Percentiles rank a stretch among this genome's conserved stretches.
phyloP scores from a whole-genome alignment of 2,329 filamentous ascomycete species.

The Acephala macrosclerotiorum region DNA sequence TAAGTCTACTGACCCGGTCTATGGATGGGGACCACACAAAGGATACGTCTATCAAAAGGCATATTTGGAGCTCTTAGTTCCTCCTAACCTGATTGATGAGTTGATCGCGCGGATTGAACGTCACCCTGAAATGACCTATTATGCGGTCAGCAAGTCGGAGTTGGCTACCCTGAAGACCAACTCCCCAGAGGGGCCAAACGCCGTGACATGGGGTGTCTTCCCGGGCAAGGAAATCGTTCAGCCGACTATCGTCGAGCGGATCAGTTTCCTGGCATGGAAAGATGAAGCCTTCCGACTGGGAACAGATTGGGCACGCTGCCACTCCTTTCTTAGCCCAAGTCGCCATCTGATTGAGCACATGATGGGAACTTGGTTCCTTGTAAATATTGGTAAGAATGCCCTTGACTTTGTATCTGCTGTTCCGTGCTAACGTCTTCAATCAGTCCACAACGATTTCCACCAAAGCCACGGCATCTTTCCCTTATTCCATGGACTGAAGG shows the following conservation, averaged over 20 bases:
- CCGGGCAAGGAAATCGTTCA: slow-evolving; percentile 99
- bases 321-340: slow-evolving; percentile 78
- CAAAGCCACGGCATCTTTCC: slow-evolving; percentile 82
- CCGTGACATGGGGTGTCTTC: slow-evolving; percentile 99
- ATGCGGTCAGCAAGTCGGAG: slow-evolving; percentile 86
- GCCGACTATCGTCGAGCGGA: slow-evolving; percentile 97
- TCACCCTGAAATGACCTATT: slow-evolving; percentile 88
- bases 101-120: slow-evolving; percentile 80
- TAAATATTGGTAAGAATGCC: slow-evolving; percentile 83
- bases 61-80: slow-evolving; percentile 90
- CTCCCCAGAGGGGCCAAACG: slow-evolving; percentile 88
- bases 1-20: slow-evolving; percentile 84
- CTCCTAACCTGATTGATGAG: slow-evolving; percentile 79
- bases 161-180: slow-evolving; percentile 85
- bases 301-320: slow-evolving; percentile 92
- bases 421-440: background rate
- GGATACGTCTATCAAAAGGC: slow-evolving; percentile 99
- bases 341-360: slow-evolving; percentile 80
- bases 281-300: slow-evolving; percentile 96
- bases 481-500: slow-evolving; percentile 79
- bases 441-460: slow-evolving; percentile 98
- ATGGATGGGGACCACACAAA: slow-evolving; percentile 94
- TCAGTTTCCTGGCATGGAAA: slow-evolving; percentile 98
- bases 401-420: slow-evolving; percentile 35
- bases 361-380: slow-evolving; percentile 90